Conservation (phyloP, 768 basidiomycete species). For the Podaxis sp. region DNA sequence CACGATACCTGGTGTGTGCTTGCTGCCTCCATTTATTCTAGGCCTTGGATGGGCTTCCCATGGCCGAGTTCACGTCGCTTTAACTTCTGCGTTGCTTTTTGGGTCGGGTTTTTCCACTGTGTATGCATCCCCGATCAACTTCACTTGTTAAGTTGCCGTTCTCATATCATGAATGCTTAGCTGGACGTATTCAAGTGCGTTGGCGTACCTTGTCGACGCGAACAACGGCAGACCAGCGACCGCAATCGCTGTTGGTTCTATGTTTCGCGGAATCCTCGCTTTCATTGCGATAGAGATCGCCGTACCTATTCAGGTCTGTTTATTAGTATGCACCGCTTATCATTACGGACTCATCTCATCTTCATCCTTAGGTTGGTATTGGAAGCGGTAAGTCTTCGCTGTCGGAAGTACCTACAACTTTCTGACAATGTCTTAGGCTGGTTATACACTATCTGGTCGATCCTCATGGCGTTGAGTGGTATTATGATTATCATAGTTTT, state of each 20-base stretch:
- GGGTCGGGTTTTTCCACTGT: conserved; percentile 71
- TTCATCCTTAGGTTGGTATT: conserved; percentile 47
- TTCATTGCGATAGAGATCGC: conserved; percentile 73
- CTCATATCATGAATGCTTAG: conserved; percentile 19
- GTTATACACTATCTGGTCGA: conserved; percentile 63
- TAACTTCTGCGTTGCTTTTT: conserved; percentile 71
- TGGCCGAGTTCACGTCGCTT: conserved; percentile 61
- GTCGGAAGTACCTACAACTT: not conserved
- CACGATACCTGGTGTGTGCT: conserved; percentile 53
- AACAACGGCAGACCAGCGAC: conserved; percentile 79
- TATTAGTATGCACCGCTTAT: not conserved
- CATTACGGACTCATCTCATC: not conserved
- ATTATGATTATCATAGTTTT: no score
- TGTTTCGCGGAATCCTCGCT: conserved; percentile 67
- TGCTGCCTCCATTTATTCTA: conserved; percentile 61
- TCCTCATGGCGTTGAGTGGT: no score
- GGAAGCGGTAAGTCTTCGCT: conserved; percentile 60
- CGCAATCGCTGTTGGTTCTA: conserved; percentile 75
- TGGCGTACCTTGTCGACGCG: conserved; percentile 87
- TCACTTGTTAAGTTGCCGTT: not conserved
- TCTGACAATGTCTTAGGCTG: conserved; percentile 36
- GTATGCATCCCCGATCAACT: conserved; percentile 37
- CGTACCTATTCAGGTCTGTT: conserved; percentile 64
- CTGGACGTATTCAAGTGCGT: conserved; percentile 40
- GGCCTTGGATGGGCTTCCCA: conserved; percentile 78